Base-by-base conservation (phyloP, 1,284 basidiomycete species). In the Heterobasidion annosum region DNA sequence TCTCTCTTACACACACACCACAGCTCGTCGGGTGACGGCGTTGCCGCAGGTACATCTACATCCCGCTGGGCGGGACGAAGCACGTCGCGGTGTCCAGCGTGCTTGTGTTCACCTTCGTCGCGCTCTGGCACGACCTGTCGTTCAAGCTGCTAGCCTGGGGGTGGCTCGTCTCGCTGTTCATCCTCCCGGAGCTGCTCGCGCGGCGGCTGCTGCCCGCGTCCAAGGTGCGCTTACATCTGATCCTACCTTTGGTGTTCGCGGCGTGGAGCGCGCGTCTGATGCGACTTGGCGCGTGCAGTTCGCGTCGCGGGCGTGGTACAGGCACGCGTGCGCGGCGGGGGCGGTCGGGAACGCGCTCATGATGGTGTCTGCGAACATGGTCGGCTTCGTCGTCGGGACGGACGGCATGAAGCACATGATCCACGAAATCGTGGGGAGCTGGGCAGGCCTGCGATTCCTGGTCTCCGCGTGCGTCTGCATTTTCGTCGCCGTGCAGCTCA, bases 31-130 rank as follows among this genome's bases (percentile, higher is more conserved):
- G 55, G 25, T 25, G 25, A 25, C 25, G 3, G 25, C 7, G 34
- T 15, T 49, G 37, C 44, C 37, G 40, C 55, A 92, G 93, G 54
- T 98, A 98, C 67, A 92, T 99, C 61, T 98, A 99, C 70, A 77
- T 99, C 34, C 96, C 96, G 0, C 74, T 98, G 8, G 96, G 96
- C 8, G 96, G 95, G 0, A 72, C 81, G 25, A 77, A 79, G 49
- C 82, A 83, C 59, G 70, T 81, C 2, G 65, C 88, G 0, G 58
- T 88, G 16, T 85, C 94, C 18, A 92, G 83, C 0, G 60, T 88
- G 6, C 71, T 97, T 16, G 85, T 98, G 34, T 99, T 99, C 73
- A 90, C 95, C 0, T 99, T 99, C 66, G 96, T 98, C n/a, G 97
- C 97, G 0, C 73, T 99, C 13, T 99, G 97, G 97, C 96, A 99